Conservation (phyloP, 73 alveolate genomes). For the Loxodes magnus region DNA sequence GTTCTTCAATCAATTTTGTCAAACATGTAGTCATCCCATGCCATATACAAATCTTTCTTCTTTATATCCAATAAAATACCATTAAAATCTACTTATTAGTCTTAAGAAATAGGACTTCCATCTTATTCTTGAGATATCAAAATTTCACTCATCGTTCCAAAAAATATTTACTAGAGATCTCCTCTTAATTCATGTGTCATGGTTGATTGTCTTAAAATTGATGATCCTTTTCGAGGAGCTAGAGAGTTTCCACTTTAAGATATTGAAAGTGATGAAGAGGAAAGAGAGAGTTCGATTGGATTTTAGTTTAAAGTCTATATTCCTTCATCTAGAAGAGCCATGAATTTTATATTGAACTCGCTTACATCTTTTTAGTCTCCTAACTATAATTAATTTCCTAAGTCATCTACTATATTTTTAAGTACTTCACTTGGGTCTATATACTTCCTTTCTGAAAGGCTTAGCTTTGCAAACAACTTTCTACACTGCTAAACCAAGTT, state of each 20-base stretch:
- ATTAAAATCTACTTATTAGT: conserved; percentile 28
- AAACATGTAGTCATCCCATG: conserved; percentile 43
- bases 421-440: conserved; percentile 65
- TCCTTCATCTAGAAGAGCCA: conserved; percentile 72
- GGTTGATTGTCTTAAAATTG: too few relatives aligned
- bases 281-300: neutral
- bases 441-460: conserved; percentile 47
- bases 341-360: conserved; percentile 62
- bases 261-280: neutral
- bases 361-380: conserved; percentile 85
- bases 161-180: too few relatives aligned
- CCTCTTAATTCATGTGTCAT: too few relatives aligned
- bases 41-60: conserved; percentile 43
- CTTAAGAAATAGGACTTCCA: neutral
- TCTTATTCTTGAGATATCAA: neutral
- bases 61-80: conserved; percentile 31
- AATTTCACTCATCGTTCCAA: neutral
- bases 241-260: too few relatives aligned
- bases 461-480: conserved; percentile 52
- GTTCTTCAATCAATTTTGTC: conserved; percentile 37
- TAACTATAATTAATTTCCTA: conserved; percentile 43
- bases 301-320: neutral
- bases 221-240: too few relatives aligned
- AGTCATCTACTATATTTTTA: conserved; percentile 51
- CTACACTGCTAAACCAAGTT: too few relatives aligned